Base-by-base conservation (phyloP, 768 basidiomycete genomes). In the Xerocomellus amylosporus region DNA sequence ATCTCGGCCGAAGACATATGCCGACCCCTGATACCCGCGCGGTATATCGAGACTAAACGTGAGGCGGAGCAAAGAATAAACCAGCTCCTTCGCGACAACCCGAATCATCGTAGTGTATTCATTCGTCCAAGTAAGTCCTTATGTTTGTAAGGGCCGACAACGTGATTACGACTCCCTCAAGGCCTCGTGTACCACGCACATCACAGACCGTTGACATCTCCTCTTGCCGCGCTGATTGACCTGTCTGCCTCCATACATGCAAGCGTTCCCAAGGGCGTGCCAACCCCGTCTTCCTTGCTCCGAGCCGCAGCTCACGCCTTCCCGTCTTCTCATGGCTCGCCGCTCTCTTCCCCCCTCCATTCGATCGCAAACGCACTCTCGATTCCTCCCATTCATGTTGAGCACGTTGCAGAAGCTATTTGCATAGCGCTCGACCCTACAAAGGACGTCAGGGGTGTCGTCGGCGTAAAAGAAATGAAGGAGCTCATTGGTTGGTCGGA, bases 101-200 rank as follows among this genome's bases (percentile, higher is more conserved):
- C 79, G 19, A 59, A 71, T 36, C 83, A 84, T 65, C 79, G 89
- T 53, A 86, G 83, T 9, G 83, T 96, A 17, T 90, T 89, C 71
- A 79, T 98, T 59, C 80, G 97, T 54, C 96, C 97, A 34, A 91
- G 96, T 98, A 69, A 64, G 89, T 74, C 37, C 24, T 48, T 50
- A 28, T 34, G 30, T 51, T 53, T 51, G 53, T 55, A 28, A 28
- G 14, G 51, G 15, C 31, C 24, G 47, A 56, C 42, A 57, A 55
- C 60, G 55, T 58, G 57, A 56, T 56, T 53, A 42, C 45, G 38
- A 45, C 40, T 43, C 51, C 43, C 46, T 34, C 47, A 68, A 93
- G 97, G 95, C 59, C 77, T 99, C 49, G 93, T 99, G 62, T 98
- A 98, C 73, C 96, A 98, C 67, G 89, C 96, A 9, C 93, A 97